Conservation (phyloP, 176 grass and related monocot species). For the Bromus sterilis region DNA sequence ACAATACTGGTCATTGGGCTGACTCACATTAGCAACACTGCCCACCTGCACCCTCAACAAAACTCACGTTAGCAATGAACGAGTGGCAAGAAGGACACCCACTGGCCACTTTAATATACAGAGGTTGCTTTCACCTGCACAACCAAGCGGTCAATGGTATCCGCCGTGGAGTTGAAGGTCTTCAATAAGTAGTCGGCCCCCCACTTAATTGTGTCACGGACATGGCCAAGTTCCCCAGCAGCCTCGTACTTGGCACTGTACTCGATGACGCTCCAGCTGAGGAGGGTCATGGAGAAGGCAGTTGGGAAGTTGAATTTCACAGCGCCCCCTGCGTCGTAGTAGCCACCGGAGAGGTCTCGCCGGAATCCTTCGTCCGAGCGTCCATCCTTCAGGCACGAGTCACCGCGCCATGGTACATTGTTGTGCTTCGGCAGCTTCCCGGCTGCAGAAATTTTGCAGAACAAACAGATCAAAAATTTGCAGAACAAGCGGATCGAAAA, state of each 20-base stretch:
- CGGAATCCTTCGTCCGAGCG: conserved; percentile 46
- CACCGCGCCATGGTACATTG: conserved; percentile 72
- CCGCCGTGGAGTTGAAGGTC: conserved; percentile 80
- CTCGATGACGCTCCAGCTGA: conserved; percentile 96
- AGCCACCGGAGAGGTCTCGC: conserved; percentile 63
- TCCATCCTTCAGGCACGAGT: conserved; percentile 83
- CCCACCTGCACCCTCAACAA: conserved; percentile 53
- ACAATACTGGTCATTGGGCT: conserved; percentile 82
- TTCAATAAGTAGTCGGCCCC: conserved; percentile 82
- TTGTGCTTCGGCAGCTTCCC: conserved; percentile 80
- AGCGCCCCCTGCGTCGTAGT: conserved; percentile 70
- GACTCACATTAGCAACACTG: conserved; percentile 20
- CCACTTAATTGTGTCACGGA: conserved; percentile 84
- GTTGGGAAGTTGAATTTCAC: conserved; percentile 84
- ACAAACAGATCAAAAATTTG: not conserved
- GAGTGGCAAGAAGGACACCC: not conserved
- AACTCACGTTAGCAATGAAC: conserved; percentile 10
- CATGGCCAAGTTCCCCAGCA: conserved; percentile 69
- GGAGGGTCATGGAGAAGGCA: conserved; percentile 86
- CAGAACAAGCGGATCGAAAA: not conserved
- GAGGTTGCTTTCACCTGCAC: conserved; percentile 55
- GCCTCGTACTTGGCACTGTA: conserved; percentile 86
- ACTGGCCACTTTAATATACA: too few relatives aligned
- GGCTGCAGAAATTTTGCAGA: conserved; percentile 40
- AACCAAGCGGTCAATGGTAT: conserved; percentile 57